Base-by-base conservation (phyloP, 345 rosid genomes). In the Eucalyptus sp. region DNA sequence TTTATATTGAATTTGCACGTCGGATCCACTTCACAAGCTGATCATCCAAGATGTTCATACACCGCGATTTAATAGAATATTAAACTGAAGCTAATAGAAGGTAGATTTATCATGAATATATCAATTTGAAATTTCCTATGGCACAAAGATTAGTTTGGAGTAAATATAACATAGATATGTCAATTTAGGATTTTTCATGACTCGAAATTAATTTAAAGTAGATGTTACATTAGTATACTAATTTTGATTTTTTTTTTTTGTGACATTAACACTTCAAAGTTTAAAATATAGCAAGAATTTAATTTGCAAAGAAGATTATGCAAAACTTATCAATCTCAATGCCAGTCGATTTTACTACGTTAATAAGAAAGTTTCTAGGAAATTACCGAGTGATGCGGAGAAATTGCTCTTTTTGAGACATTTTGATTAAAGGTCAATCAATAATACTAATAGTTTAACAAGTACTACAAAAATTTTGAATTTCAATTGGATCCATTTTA, bases 11-110 rank as follows among this genome's bases (percentile, higher is more conserved):
- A 0, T 8, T 71, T 71, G 1, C 43, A 33, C 2, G 4, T 33
- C 4, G 2, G 4, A 17, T 71, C 7, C 14, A 18, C 0, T 0
- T 71, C 81, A 18, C 8, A 6, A 5, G 13, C 0, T 20, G 4
- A 10, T 71, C 11, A 71, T 37, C 8, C 8, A 3, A 71, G 25
- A 8, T n/a, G 18, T n/a, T 64, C 10, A 14, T 29, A 37, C 18
- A 0, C 37, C 37, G 7, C 0, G 8, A 64, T 64, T 64, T n/a
- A 14, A n/a, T 14, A 15, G 20, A 31, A n/a, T 64, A 64, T 13
- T 14, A 20, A 5, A n/a, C 1, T 14, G 10, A n/a, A n/a, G 33
- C 68, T 62, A 62, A 27, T 0, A 3, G 0, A 60, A 13, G 16
- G 4, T 62, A 31, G 2, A 60, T 60, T 60, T 60, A 7, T 29